A percentile compares a stretch with the other conserved stretches of the same genome.
These are phyloP conservation scores for Babjeviella inositovora DNA, from an alignment of 805 yeast species.

Conservation along the genomic window DNA sequence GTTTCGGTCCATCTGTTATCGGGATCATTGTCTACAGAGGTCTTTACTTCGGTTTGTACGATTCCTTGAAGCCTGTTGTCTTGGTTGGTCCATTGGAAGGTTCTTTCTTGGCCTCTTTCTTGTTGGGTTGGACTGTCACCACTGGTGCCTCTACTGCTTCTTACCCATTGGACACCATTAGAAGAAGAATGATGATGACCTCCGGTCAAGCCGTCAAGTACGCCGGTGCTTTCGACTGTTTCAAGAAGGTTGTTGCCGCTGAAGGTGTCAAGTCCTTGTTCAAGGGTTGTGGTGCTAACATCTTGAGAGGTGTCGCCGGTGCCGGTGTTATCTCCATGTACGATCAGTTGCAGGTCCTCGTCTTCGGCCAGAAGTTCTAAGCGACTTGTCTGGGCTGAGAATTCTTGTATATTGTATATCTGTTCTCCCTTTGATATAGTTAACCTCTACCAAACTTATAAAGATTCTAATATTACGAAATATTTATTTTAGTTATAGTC, in stretches of 20 bases:
- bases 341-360: constrained; percentile 89
- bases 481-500: too few species aligned
- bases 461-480: too few species aligned
- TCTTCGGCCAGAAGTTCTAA: constrained; percentile 91
- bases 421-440: too few species aligned
- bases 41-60: constrained; percentile 95
- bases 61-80: constrained; percentile 89
- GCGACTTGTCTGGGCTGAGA: too few species aligned
- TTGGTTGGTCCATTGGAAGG: constrained; percentile 91
- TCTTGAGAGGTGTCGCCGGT: constrained; percentile 99
- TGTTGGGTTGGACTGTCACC: constrained; percentile 95
- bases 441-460: too few species aligned
- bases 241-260: constrained; percentile 83
- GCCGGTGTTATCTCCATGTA: constrained; percentile 98
- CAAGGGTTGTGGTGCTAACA: constrained; percentile 99
- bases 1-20: constrained; percentile 95
- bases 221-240: constrained; percentile 89
- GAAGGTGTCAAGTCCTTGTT: constrained; percentile 88
- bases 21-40: constrained; percentile 99
- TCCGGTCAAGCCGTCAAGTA: constrained; percentile 98
- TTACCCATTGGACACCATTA: constrained; percentile 97
- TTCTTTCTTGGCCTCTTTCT: constrained; percentile 88
- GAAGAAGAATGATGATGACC: constrained; percentile 99
- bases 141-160: constrained; percentile 98
- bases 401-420: too few species aligned